Evolutionary conservation across 768 basidiomycete species (phyloP).

Genomic region (Suillus fuscotomentosus): DNA sequence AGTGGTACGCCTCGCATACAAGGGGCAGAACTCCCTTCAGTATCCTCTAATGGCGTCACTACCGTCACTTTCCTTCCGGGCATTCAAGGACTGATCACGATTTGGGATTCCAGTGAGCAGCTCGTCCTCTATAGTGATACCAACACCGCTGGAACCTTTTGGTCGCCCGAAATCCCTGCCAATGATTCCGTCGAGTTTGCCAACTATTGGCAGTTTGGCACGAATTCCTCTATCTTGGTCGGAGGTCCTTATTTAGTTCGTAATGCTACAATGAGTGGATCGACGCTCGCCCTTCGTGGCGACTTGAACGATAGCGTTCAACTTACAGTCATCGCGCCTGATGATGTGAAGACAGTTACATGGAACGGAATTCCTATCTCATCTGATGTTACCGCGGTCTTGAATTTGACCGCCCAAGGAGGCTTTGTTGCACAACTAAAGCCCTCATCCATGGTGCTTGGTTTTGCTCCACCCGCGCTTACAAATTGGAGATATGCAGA

Average conservation of each 20-base stretch:
- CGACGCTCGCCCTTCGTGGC: constrained; percentile 59
- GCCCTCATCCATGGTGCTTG: constrained; percentile 26
- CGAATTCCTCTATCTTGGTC: constrained; percentile 65
- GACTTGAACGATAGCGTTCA: constrained; percentile 61
- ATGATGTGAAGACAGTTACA: constrained; percentile 47
- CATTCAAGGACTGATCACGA: constrained; percentile 53
- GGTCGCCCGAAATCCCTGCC: constrained; percentile 64
- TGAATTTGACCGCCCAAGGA: constrained; percentile 33
- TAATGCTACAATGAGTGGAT: constrained; percentile 44
- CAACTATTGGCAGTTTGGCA: constrained; percentile 73
- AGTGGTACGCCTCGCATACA: constrained; percentile 45
- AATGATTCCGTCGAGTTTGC: constrained; percentile 39
- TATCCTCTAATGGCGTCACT: constrained; percentile 30
- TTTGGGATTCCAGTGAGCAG: constrained; percentile 67
- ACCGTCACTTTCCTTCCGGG: constrained; percentile 58
- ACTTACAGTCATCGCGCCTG: constrained; percentile 65
- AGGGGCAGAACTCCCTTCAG: constrained; percentile 23
- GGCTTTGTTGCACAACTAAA: constrained; percentile 50
- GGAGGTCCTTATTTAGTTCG: constrained; percentile 68
- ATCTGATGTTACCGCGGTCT: constrained; percentile 34
- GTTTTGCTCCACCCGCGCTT: constrained; percentile 47
- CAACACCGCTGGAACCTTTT: constrained; percentile 67
- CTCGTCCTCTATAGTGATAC: constrained; percentile 70
- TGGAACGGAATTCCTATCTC: constrained; percentile 66
- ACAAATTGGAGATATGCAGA: constrained; percentile 73